Evolutionary conservation across 2,329 filamentous ascomycete species (phyloP).

Genomic region (Penicillium sp.): DNA sequence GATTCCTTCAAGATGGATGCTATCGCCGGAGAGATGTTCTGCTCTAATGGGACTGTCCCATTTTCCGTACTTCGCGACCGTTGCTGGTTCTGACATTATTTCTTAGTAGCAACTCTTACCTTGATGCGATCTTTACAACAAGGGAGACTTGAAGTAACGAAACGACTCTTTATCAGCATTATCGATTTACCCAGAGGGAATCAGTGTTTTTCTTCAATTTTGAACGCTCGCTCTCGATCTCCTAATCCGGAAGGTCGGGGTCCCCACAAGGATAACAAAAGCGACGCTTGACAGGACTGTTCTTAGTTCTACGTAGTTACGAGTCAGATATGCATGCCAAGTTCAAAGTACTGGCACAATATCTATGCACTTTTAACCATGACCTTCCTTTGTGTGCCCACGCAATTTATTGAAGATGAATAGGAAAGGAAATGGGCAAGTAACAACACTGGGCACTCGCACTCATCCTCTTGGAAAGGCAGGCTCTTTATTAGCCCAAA

Average conservation of each 20-base stretch:
- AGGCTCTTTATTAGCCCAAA: no score
- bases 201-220: background rate
- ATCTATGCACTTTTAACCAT: background rate
- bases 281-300: background rate
- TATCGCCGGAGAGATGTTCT: conserved; percentile 3
- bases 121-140: background rate
- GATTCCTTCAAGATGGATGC: conserved; percentile 8
- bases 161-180: background rate
- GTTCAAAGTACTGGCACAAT: background rate
- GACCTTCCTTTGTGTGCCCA: no score
- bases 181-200: background rate
- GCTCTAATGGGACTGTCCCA: conserved; percentile 6
- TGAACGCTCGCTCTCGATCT: background rate
- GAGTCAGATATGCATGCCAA: background rate
- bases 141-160: background rate
- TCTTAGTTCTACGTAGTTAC: no score
- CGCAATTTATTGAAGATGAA: no score
- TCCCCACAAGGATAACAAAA: background rate
- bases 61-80: conserved; percentile 3
- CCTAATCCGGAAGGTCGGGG: background rate
- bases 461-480: no score
- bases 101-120: background rate
- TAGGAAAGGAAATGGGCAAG: no score
- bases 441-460: no score
- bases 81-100: background rate